Conservation (phyloP, 371 early-diverging fungal species). For the Rhizopus delemar region DNA sequence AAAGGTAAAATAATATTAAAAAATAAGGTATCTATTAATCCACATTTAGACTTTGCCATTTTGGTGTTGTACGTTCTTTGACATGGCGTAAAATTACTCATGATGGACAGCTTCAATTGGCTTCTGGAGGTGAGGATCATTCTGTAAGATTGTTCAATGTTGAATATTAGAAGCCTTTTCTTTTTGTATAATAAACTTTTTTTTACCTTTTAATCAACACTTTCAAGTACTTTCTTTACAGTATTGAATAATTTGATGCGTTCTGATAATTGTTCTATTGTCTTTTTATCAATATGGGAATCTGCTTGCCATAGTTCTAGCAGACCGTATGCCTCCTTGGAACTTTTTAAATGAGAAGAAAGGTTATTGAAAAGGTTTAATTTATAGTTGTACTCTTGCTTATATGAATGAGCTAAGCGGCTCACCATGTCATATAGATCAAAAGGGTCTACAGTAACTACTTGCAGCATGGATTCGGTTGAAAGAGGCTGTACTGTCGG, state of each 20-base stretch:
- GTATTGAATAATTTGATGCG: constrained; percentile 27
- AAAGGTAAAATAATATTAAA: constrained; percentile 41
- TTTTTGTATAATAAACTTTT: constrained; percentile 1
- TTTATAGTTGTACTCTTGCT: constrained; percentile 24
- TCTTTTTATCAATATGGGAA: constrained; percentile 15
- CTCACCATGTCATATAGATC: constrained; percentile 20
- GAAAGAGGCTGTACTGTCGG: constrained; percentile 12
- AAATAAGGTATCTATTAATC: constrained; percentile 6
- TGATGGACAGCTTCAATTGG: constrained; percentile 52
- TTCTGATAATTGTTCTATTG: constrained; percentile 20
- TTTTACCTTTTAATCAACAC: constrained; percentile 16
- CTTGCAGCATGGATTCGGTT: constrained; percentile 25
- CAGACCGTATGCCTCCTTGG: constrained; percentile 11
- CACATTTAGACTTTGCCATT: constrained; percentile 55
- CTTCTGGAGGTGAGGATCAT: constrained; percentile 74
- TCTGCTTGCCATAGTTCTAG: constrained; percentile 23
- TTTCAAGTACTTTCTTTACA: constrained; percentile 28
- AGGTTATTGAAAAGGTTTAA: constrained; percentile 5
- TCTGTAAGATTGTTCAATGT: constrained; percentile 71
- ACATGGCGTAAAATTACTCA: constrained; percentile 55
- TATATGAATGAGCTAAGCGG: constrained; percentile 15
- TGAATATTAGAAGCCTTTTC: constrained; percentile 23
- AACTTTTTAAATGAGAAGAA: constrained; percentile 8
- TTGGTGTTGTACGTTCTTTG: constrained; percentile 64
- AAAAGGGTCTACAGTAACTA: constrained; percentile 16